Base-by-base conservation (phyloP, 768 basidiomycete species). In the Ramaria sp. region DNA sequence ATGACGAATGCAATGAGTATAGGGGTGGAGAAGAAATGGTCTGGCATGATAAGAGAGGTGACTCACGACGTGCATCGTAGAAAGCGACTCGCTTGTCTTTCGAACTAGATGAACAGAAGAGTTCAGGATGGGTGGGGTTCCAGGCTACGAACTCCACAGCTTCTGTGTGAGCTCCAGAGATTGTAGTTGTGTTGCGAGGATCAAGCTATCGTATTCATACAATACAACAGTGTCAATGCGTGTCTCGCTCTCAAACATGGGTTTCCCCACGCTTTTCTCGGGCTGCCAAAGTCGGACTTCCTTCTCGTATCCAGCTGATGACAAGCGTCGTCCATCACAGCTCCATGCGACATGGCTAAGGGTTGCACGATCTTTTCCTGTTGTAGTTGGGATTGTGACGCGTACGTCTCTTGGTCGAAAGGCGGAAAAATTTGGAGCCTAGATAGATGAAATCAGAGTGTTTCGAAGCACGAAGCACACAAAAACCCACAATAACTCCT, bases 61-160 rank as follows among this genome's bases (percentile, higher is more conserved):
- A 69, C 79, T 59, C 69, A 90, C 88, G 86, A 66, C 88, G 73
- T 16, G 85, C 84, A 64, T 91, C 88, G 86, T 88, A 91, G 61
- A 88, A 89, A 1, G 84, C 82, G 25, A 90, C 75, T 24, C 78
- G 73, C 59, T 81, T 73, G 60, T 91, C 88, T 61, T 78, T 83
- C 63, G 82, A 79, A 60, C 87, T 82, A 15, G 85, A 86, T 0
- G 88, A 82, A 57, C 83, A 88, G 62, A 91, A 87, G 15, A 88
- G 68, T 37, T 89, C 88, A 3, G 88, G 85, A 60, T 90, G 87
- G 2, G 83, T 85, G 1, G 88, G 88, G 64, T 88, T 88, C 87
- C 88, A 91, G 7, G 85, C 79, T 39, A 89, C 69, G 57, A 88
- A 81, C 61, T 90, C 88, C n/a, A 85, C 82, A 43, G 88, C 86